Base-by-base conservation (phyloP, 2,329 filamentous ascomycete species). In the Epichloe festucae region DNA sequence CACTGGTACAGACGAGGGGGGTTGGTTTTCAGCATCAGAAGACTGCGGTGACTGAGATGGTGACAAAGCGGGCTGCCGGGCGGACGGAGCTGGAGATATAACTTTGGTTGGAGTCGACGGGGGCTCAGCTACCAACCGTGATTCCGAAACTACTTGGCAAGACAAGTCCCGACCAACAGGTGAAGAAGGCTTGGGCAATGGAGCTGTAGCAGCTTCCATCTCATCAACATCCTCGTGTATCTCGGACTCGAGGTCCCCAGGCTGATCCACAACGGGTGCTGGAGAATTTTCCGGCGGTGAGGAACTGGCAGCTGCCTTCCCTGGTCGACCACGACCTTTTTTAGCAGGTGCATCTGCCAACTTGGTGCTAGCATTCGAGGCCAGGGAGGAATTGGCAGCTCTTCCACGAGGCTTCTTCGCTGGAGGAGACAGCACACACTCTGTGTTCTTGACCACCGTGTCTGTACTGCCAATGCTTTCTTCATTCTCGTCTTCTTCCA, bases 1-100 rank as follows among this genome's bases (percentile, higher is more conserved):
- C 3, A 75, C 71, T 1, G 77, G 78, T 50, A 74, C 78, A 5
- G 82, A 81, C 1, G 84, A 86, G 0, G 87, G 87, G 1, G 85
- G 85, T 46, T 79, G 81, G 58, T 91, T 91, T 65, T 93, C 87
- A 0, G 84, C 85, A 62, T 93, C 84, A 0, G 87, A 90, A 1
- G 85, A 84, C 58, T 88, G 85, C 0, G 83, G 83, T 1, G 85
- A 86, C 17, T 77, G 77, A 0, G 84, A 86, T 0, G 81, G 82
- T 0, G 79, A 80, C 5, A 78, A 58, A 1, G 68, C 77, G 12
- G 78, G 65, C 55, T 81, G 78, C 51, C 72, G 73, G 11, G 76
- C 73, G 5, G 73, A 71, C 1, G 71, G 68, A 0, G 71, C 71
- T 1, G 76, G 71, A 1, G 73, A 74, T 23, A 67, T 62, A 40